A percentile compares a stretch with the other conserved stretches of the same genome.
These are phyloP conservation scores for Dittrichia graveolens DNA, from an alignment of 129 eudicot species.

Conservation along the genomic window DNA sequence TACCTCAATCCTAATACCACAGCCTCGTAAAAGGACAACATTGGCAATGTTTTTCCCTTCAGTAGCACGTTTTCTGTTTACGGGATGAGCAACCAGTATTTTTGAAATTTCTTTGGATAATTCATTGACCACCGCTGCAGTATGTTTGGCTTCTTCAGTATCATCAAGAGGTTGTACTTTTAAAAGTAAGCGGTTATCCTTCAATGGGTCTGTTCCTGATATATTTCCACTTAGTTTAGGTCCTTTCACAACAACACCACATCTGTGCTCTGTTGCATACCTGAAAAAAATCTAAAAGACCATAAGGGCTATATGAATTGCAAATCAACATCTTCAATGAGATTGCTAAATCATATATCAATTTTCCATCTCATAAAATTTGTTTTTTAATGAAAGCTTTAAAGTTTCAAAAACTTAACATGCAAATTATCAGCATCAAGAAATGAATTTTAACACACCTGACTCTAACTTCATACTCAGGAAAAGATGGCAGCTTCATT, in stretches of 20 bases:
- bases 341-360: not conserved
- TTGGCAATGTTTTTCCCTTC: conserved; percentile 92
- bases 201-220: conserved; percentile 97
- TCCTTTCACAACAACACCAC: conserved; percentile 97
- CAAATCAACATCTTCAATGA: not conserved
- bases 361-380: not conserved
- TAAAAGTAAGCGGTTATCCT: conserved; percentile 85
- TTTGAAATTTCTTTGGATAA: conserved; percentile 80
- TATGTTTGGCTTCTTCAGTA: conserved; percentile 88
- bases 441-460: conserved; percentile 47
- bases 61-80: conserved; percentile 70
- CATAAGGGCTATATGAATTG: not conserved
- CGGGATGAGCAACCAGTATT: conserved; percentile 75
- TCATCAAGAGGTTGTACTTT: conserved; percentile 82
- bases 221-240: conserved; percentile 93
- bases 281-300: conserved; percentile 42
- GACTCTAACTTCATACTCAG: conserved; percentile 92
- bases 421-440: conserved; percentile 4
- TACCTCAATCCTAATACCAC: conserved; percentile 96
- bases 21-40: conserved; percentile 91
- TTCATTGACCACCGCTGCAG: conserved; percentile 84
- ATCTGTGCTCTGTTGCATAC: conserved; percentile 98
- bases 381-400: not conserved
- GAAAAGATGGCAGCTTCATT: conserved; percentile 86
- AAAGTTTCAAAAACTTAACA: not conserved